Evolutionary conservation across 2,329 filamentous ascomycete species (phyloP), one percentile per base, ranked within the genome.

Genomic region (Didymella pomorum): DNA sequence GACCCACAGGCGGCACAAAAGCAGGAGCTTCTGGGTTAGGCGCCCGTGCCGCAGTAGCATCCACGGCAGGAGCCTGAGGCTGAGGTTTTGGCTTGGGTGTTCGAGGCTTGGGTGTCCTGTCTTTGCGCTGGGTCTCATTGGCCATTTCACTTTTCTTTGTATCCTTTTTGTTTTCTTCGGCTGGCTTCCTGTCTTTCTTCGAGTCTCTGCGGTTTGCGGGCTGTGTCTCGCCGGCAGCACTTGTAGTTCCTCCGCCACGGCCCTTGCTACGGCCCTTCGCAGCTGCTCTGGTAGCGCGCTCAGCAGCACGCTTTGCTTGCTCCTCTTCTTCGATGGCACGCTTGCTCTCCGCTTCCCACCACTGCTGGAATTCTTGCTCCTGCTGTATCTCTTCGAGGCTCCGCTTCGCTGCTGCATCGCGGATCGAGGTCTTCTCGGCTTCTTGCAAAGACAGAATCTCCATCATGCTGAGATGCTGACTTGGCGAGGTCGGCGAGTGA

Each of bases 351-450:
- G 90, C 88, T 65, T 96, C 92, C 93, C 93, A 97, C 93, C 93
- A 97, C 74, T 96, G 89, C 73, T 97, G 92, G 74, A 99, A 99
- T 50, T 92, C 92, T 73, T 99, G 95, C 77, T 99, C 95, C 65
- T 95, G 88, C 75, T 99, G 95, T 58, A 99, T 99, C 63, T 98
- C 95, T 71, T 96, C 89, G 28, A 99, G 80, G 63, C 91, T 95
- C 55, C 94, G 86, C 78, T 96, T 97, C 2, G 93, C 91, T 11
- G 88, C 88, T 0, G 93, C 92, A 73, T 97, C 93, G 52, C 87
- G 89, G 60, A 96, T 88, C 18, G 87, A 85, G 56, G 92, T 87
- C 71, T 96, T 95, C 73, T 97, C 93, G 9, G 87, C 87, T 74
- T 89, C 87, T 77, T 99, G 93, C 71, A 96, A 88, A 8, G 88